Evolutionary conservation across 495 filamentous ascomycete genomes (phyloP).

Genomic region (Penicillium coprophilum): DNA sequence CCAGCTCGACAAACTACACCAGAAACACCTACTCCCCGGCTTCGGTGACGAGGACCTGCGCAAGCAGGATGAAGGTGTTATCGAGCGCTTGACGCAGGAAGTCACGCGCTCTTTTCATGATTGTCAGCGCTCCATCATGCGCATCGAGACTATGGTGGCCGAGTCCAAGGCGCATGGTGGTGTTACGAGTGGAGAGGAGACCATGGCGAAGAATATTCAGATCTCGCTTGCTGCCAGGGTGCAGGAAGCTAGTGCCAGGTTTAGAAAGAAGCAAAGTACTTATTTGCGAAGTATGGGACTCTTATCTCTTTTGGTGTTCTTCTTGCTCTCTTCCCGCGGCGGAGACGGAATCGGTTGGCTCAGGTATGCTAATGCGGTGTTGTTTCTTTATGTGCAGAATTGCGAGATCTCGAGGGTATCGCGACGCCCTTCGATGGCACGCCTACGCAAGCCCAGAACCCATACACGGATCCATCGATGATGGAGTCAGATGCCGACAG

Average conservation of each 20-base stretch:
- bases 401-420: constrained; percentile 73
- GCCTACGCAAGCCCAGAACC: constrained; percentile 63
- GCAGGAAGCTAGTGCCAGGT: constrained; percentile 87
- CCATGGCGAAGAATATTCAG: constrained; percentile 94
- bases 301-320: not conserved
- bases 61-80: constrained; percentile 77
- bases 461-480: constrained; percentile 75
- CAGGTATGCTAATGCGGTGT: constrained; percentile 12
- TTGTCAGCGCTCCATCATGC: constrained; percentile 83
- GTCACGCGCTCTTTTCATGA: constrained; percentile 87
- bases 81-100: constrained; percentile 84
- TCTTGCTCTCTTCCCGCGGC: not conserved
- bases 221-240: constrained; percentile 83
- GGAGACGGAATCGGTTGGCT: not conserved
- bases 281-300: constrained; percentile 80
- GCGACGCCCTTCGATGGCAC: constrained; percentile 60
- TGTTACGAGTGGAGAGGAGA: constrained; percentile 79
- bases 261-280: constrained; percentile 93
- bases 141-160: constrained; percentile 79
- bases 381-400: constrained; percentile 54
- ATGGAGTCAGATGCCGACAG: constrained; percentile 89
- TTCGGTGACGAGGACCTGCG: constrained; percentile 94
- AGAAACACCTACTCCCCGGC: constrained; percentile 94
- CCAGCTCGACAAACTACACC: constrained; percentile 85
- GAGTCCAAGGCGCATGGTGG: constrained; percentile 67